Conservation (phyloP, 441 rosid species). For the Erodium moschatum region DNA sequence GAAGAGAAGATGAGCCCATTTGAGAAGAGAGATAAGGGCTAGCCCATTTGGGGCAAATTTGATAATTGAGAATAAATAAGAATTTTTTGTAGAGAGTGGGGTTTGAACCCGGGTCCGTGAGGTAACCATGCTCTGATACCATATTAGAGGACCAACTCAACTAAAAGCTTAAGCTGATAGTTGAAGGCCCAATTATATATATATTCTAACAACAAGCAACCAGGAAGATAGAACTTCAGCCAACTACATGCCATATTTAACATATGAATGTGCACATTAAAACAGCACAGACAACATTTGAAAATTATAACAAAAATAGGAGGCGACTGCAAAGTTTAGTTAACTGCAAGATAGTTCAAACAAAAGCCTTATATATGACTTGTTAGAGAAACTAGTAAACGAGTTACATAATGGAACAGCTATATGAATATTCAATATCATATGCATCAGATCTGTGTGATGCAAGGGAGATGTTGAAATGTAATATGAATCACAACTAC, state of each 20-base stretch:
- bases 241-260: background rate
- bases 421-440: too few species aligned
- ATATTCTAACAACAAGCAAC: too few species aligned
- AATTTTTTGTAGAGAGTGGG: too few species aligned
- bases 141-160: too few species aligned
- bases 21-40: too few species aligned
- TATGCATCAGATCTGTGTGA: background rate
- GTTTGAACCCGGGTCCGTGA: too few species aligned
- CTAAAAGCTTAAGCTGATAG: too few species aligned
- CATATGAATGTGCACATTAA: background rate
- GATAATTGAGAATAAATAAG: too few species aligned
- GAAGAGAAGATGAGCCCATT: too few species aligned
- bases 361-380: background rate
- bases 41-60: too few species aligned
- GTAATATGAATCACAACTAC: background rate
- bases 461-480: background rate
- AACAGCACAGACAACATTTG: background rate
- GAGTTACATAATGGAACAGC: background rate
- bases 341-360: background rate
- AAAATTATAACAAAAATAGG: background rate
- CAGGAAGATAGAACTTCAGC: background rate
- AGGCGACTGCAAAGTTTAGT: background rate
- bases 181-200: too few species aligned
- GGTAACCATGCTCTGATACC: too few species aligned
- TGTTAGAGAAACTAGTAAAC: background rate